Conservation (phyloP, 1,139 yeast species). For the Protomyces inundatus region DNA sequence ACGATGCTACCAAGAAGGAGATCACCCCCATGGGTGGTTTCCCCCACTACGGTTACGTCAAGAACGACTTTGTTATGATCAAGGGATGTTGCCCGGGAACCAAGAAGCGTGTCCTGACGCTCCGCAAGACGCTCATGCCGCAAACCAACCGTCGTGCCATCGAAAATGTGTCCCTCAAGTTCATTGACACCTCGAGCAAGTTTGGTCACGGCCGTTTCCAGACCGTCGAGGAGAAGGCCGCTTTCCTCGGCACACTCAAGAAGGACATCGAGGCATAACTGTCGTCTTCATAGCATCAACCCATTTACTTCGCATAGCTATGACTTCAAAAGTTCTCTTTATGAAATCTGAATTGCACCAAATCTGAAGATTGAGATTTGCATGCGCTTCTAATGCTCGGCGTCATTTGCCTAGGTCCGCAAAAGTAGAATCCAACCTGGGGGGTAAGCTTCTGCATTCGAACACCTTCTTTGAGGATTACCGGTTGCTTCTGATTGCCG, state of each 20-base stretch:
- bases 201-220: constrained; percentile 99
- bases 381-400: neutral
- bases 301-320: neutral
- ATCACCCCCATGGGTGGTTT: constrained; percentile 99
- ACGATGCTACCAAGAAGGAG: constrained; percentile 99
- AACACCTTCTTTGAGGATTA: too few relatives aligned
- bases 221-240: constrained; percentile 99
- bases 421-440: constrained; percentile 3
- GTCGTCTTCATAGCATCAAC: neutral
- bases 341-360: neutral
- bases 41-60: constrained; percentile 97
- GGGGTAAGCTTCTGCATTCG: neutral
- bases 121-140: constrained; percentile 97
- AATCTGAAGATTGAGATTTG: neutral
- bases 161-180: constrained; percentile 94
- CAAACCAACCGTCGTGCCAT: constrained; percentile 97
- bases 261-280: constrained; percentile 51
- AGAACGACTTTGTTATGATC: constrained; percentile 93
- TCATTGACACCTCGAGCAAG: constrained; percentile 99
- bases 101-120: constrained; percentile 98
- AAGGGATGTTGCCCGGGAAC: constrained; percentile 99
- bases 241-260: constrained; percentile 99
- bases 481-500: neutral
- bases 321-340: neutral
- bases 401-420: constrained; percentile 4